phyloP scores from a whole-genome alignment of 345 rosid species.

The Ricinus communis region DNA sequence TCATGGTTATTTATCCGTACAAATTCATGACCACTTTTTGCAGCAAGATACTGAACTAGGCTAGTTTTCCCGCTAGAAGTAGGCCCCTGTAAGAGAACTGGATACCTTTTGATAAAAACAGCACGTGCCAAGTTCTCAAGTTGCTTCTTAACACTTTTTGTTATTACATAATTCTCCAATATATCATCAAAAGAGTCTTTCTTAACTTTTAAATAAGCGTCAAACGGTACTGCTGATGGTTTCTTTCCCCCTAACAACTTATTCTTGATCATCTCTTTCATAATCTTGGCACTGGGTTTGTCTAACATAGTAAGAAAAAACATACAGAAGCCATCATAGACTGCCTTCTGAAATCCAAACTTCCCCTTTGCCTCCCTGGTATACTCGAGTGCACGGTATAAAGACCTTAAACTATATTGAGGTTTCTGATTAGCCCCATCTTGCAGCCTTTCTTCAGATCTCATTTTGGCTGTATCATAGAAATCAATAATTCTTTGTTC shows the following conservation, averaged over 20 bases:
- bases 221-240: constrained; percentile 43
- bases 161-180: constrained; percentile 59
- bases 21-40: constrained; percentile 79
- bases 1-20: constrained; percentile 96
- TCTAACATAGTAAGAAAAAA: constrained; percentile 88
- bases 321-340: constrained; percentile 88
- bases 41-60: constrained; percentile 93
- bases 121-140: constrained; percentile 81
- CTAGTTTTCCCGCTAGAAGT: constrained; percentile 99
- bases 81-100: constrained; percentile 94
- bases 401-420: constrained; percentile 92
- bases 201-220: constrained; percentile 43
- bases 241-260: constrained; percentile 48
- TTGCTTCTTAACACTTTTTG: constrained; percentile 71
- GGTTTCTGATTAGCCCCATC: constrained; percentile 99
- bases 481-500: constrained; percentile 59
- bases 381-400: constrained; percentile 85
- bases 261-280: constrained; percentile 52
- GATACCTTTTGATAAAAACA: constrained; percentile 72
- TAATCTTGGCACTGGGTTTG: constrained; percentile 67
- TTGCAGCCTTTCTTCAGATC: constrained; percentile 82
- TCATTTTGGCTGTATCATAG: constrained; percentile 73
- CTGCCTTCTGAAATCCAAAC: constrained; percentile 62
- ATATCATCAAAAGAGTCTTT: constrained; percentile 41
- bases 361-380: constrained; percentile 58